Percentiles rank a stretch among this genome's conserved stretches.
Evolutionary conservation across 2,329 filamentous ascomycete species (phyloP).

Genomic region (Pseudogymnoascus sp.): DNA sequence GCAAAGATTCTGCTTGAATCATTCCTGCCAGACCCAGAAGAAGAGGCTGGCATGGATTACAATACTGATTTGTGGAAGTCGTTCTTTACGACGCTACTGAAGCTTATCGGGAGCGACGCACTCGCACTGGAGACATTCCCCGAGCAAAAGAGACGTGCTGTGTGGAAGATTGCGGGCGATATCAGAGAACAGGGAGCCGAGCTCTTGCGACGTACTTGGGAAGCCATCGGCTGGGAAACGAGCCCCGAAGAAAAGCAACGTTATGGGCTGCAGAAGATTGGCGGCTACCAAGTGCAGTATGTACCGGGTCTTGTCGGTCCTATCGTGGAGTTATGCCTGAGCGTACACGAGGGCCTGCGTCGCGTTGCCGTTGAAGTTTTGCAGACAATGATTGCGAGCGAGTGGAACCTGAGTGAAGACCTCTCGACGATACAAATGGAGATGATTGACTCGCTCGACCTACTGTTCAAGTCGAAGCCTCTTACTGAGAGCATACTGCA

Average conservation of each 20-base stretch:
- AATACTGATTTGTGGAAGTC: slow-evolving; percentile 90
- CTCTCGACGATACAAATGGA: slow-evolving; percentile 87
- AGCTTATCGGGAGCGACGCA: slow-evolving; percentile 79
- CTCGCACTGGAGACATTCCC: slow-evolving; percentile 92
- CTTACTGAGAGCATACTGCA: slow-evolving; percentile 84
- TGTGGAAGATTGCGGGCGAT: slow-evolving; percentile 98
- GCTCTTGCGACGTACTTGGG: slow-evolving; percentile 78
- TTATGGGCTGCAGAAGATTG: slow-evolving; percentile 76
- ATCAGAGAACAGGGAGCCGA: slow-evolving; percentile 87
- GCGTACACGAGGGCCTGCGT: slow-evolving; percentile 85
- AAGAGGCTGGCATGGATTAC: slow-evolving; percentile 68
- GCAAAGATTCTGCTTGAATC: slow-evolving; percentile 71
- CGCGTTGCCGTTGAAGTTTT: slow-evolving; percentile 87
- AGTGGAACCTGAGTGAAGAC: slow-evolving; percentile 94
- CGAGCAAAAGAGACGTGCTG: slow-evolving; percentile 89
- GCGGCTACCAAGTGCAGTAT: slow-evolving; percentile 97
- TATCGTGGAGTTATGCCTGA: slow-evolving; percentile 88
- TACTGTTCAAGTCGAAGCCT: slow-evolving; percentile 80
- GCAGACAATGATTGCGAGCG: slow-evolving; percentile 96
- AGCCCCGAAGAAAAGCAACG: slow-evolving; percentile 67
- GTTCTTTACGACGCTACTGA: slow-evolving; percentile 84
- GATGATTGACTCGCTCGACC: slow-evolving; percentile 89
- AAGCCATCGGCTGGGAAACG: slow-evolving; percentile 94
- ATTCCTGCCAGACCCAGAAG: slow-evolving; percentile 81
- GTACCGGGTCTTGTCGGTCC: slow-evolving; percentile 86